Evolutionary conservation across 208 protist species (phyloP), one percentile per base, ranked within the genome.

Genomic region (Acanthamoeba castellanii): DNA sequence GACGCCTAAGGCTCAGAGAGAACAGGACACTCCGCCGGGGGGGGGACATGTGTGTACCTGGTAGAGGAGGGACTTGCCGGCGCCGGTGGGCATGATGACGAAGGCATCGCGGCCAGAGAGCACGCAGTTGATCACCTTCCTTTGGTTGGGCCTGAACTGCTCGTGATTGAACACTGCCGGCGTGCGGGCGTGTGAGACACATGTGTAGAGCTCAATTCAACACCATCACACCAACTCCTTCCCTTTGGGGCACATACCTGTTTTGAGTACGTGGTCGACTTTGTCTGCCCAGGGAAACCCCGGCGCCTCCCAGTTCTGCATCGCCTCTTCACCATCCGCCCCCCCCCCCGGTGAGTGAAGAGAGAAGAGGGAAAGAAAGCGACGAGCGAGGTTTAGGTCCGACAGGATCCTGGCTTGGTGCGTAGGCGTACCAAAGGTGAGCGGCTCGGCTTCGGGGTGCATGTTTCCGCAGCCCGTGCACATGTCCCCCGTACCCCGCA

Each of bases 71-170:
- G 66, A 95, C 95, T 98, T 98, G 47, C 98, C 98, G 27, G 96
- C 97, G 55, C 98, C 98, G 6, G 98, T 98, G 25, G 97, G 98
- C 93, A 98, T 97, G 78, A 96, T 96, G 55, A 99, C 98, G 97
- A 99, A 99, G 11, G 98, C 97, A 89, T 99, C 99, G 52, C 97
- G 95, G 16, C 91, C 95, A 76, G 97, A 97, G 70, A n/a, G n/a
- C n/a, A 97, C 97, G 1, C 98, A 98, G 97, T 99, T 99, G 95
- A 99, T 99, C 57, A 99, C 97, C 90, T 99, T 98, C 11, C 98
- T 96, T 97, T 99, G 99, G 90, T 98, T 97, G 64, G 98, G 96
- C 42, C 99, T 97, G 96, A 98, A 99, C 85, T 97, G 22, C 4
- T 34, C 16, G 64, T 97, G 78, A 16, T 94, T 95, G 76, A 97